Base-by-base conservation (phyloP, 352 stramenopile genomes). In the Globisporangium middletonii region DNA sequence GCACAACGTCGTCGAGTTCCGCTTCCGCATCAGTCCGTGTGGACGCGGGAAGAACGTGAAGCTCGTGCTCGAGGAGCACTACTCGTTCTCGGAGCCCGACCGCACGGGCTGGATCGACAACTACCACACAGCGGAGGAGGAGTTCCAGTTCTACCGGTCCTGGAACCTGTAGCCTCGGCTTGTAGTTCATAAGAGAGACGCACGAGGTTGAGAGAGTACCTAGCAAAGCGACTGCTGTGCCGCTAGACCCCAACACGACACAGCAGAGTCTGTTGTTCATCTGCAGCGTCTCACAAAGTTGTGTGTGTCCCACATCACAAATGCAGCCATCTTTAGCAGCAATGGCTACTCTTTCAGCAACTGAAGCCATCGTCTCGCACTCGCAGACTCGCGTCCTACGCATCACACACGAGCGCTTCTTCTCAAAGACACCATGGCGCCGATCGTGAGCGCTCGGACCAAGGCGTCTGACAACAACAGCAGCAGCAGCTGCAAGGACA, bases 131-230 rank as follows among this genome's bases (percentile, higher is more conserved):
- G 61, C 65, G 41, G 71, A 88, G 5, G 83, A 93, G 35, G 77
- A 87, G 57, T 89, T 93, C 66, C 75, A 83, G 45, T 93, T 78
- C 66, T 86, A 88, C 52, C 74, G 79, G 26, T 82, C 72, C 28
- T 86, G 79, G 80, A 69, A 81, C 50, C 55, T 89, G 15, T 88
- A 68, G 23, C 23, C 23, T 23, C 23, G 23, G 23, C 23, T 23
- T 23, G 23, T 23, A 23, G 23, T 23, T 23, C 23, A 23, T 23
- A 23, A 23, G 23, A 23, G 23, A 23, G 23, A 71, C 19, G 41
- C 42, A 19, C 19, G 50, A n/a, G 18, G 43, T 28, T 16, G 48
- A 33, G 16, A 26, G 15, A 27, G 30, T 35, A 35, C 30, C 30
- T 35, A 35, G 30, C 30, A 35, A 35, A 35, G 30, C 3, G 30